These are phyloP conservation scores for Paralagenidium karlingii DNA, from an alignment of 352 stramenopile genomes.

Conservation along the genomic window DNA sequence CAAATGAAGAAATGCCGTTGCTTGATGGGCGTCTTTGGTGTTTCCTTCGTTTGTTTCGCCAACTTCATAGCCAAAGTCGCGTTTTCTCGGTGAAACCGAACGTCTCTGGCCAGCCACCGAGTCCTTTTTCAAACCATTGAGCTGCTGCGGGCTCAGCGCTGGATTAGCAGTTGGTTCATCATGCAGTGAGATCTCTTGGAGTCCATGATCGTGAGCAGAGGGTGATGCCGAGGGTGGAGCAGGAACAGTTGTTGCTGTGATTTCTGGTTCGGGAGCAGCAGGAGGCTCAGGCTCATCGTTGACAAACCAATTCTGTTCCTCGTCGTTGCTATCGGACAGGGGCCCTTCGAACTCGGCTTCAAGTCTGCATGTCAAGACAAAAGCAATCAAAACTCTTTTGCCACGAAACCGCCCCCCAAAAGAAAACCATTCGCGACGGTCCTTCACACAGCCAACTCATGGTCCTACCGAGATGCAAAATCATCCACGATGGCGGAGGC, in stretches of 20 bases:
- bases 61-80: constrained; percentile 1
- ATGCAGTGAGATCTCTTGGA: no score
- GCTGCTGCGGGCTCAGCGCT: constrained; percentile 8
- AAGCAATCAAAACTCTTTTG: neutral
- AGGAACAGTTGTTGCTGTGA: no score
- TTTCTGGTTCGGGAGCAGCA: no score
- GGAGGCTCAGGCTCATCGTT: constrained; percentile 62
- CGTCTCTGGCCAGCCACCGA: no score
- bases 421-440: no score
- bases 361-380: constrained; percentile 7
- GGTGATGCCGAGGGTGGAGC: no score
- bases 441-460: neutral
- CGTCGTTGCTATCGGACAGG: constrained; percentile 35
- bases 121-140: no score
- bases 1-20: constrained; percentile 57
- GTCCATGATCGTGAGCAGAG: no score
- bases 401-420: no score
- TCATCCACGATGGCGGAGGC: constrained; percentile 37
- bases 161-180: no score
- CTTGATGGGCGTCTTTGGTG: neutral
- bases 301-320: constrained; percentile 72
- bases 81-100: constrained; percentile 14
- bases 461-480: constrained; percentile 32
- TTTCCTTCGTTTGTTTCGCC: neutral
- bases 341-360: constrained; percentile 57